A percentile compares a stretch with the other conserved stretches of the same genome.
These are phyloP conservation scores for Haplosporangium sp. DNA, from an alignment of 371 early-diverging fungal genomes.

Conservation along the genomic window DNA sequence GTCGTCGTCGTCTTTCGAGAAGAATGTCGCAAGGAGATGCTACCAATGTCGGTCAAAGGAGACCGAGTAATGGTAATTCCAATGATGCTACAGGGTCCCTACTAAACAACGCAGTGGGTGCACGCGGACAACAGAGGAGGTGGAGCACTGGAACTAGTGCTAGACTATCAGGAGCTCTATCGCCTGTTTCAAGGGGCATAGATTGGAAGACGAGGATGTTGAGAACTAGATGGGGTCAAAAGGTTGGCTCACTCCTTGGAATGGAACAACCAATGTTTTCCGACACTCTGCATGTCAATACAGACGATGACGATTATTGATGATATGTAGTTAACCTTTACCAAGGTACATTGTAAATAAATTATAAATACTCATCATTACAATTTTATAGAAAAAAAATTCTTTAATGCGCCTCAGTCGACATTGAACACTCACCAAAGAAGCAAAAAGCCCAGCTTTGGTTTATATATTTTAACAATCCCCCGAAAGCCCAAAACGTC, in stretches of 20 bases:
- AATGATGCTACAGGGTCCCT: slow-evolving; percentile 25
- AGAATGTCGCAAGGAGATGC: neutral
- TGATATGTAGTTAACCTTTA: too few relatives aligned
- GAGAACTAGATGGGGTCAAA: slow-evolving; percentile 37
- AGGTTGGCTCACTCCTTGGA: slow-evolving; percentile 33
- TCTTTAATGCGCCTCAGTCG: too few relatives aligned
- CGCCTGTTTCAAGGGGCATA: slow-evolving; percentile 14
- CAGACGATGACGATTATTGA: slow-evolving; percentile 33
- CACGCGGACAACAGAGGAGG: slow-evolving; percentile 5
- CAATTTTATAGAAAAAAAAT: too few relatives aligned
- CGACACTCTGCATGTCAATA: slow-evolving; percentile 23
- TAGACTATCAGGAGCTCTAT: slow-evolving; percentile 11
- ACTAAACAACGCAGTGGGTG: slow-evolving; percentile 13
- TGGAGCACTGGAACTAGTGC: slow-evolving; percentile 8
- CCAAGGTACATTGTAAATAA: too few relatives aligned
- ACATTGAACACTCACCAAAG: too few relatives aligned
- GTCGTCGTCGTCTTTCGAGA: slow-evolving; percentile 12
- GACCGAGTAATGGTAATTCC: neutral
- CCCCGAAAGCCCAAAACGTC: slow-evolving; percentile 1
- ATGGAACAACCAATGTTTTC: slow-evolving; percentile 38
- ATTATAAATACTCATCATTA: too few relatives aligned
- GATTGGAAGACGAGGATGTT: slow-evolving; percentile 36
- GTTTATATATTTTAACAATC: neutral
- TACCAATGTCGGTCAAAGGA: neutral
- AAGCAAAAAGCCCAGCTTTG: too few relatives aligned